These are phyloP conservation scores for Fusarium marasasianum DNA, from an alignment of 2,329 filamentous ascomycete genomes.

Conservation along the genomic window DNA sequence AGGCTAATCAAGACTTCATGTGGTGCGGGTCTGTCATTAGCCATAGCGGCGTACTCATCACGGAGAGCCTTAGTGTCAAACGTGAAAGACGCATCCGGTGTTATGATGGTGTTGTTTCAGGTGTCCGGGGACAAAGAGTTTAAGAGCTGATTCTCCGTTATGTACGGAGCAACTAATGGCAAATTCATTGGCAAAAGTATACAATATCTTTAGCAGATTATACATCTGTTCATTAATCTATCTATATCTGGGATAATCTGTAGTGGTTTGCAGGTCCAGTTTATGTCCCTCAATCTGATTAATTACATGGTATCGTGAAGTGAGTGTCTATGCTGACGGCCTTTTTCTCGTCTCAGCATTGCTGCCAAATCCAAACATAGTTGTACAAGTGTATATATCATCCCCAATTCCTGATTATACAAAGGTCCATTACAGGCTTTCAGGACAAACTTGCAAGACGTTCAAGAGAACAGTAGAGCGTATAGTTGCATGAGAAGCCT, in stretches of 20 bases:
- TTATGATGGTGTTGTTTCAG: conserved; percentile 8
- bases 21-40: background rate
- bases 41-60: background rate
- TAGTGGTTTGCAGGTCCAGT: conserved; percentile 7
- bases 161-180: background rate
- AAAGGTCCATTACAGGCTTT: conserved; percentile 11
- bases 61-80: background rate
- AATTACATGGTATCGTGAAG: conserved; percentile 43
- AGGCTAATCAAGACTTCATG: background rate
- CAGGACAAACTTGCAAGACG: conserved; percentile 1
- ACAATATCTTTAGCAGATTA: conserved; percentile 10
- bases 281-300: conserved; percentile 14
- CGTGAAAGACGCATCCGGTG: background rate
- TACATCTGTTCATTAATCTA: conserved; percentile 39
- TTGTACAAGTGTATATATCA: conserved; percentile 35
- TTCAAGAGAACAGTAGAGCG: background rate
- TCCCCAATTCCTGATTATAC: conserved; percentile 26
- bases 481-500: background rate
- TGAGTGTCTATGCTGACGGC: conserved; percentile 33
- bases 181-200: background rate
- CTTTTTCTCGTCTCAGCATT: conserved; percentile 25
- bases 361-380: conserved; percentile 34
- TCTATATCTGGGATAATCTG: conserved; percentile 26
- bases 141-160: background rate
- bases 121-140: background rate